phyloP scores from a whole-genome alignment of 257 asterid genomes.

The Primulina huaijiensis region DNA sequence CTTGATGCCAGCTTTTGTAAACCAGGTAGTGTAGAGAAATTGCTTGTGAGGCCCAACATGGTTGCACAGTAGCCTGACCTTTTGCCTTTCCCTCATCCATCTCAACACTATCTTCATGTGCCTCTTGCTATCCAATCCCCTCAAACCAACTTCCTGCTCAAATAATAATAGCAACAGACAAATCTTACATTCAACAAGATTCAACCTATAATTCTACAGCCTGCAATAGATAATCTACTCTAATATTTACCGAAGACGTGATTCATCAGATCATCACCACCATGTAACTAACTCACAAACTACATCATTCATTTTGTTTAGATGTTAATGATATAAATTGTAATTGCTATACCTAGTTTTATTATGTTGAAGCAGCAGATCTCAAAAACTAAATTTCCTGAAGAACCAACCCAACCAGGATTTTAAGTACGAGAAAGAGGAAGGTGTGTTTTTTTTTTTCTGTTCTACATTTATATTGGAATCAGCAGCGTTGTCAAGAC shows the following conservation, averaged over 20 bases:
- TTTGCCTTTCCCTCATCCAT: conserved; percentile 93
- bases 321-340: too few relatives aligned
- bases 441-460: neutral
- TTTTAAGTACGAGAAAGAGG: neutral
- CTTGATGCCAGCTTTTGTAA: conserved; percentile 55
- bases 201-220: neutral
- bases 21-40: conserved; percentile 76
- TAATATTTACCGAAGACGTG: neutral
- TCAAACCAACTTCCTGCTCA: conserved; percentile 73
- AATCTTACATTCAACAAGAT: neutral
- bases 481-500: neutral
- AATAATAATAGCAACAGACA: neutral
- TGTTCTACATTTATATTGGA: neutral
- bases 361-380: neutral
- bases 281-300: neutral
- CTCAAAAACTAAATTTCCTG: too few relatives aligned
- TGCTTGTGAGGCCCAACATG: conserved; percentile 75
- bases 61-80: conserved; percentile 66
- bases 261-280: neutral
- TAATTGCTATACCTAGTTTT: neutral
- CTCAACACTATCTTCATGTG: conserved; percentile 80
- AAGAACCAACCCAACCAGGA: neutral
- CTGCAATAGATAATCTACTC: neutral
- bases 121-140: conserved; percentile 69
- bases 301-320: too few relatives aligned